These are phyloP conservation scores for Cercospora brassicicola DNA, from an alignment of 2,329 filamentous ascomycete species.

Conservation along the genomic window DNA sequence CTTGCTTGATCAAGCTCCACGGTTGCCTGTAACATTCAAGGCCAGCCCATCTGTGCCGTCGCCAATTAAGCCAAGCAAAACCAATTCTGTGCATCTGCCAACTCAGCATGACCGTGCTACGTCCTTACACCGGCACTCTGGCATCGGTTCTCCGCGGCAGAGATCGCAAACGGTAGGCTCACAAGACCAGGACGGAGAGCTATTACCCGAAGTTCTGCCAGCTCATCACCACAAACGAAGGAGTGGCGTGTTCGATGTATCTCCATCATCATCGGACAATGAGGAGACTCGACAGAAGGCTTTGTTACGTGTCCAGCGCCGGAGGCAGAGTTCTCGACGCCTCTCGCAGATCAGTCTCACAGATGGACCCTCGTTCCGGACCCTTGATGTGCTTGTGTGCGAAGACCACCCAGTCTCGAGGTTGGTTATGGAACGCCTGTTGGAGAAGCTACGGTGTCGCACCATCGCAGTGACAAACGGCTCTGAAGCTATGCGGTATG, in stretches of 20 bases:
- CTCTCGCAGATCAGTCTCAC: conserved; percentile 86
- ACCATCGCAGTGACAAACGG: conserved; percentile 90
- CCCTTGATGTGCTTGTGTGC: conserved; percentile 90
- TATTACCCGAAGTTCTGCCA: conserved; percentile 62
- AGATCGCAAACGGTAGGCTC: conserved; percentile 92
- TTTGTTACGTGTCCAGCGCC: conserved; percentile 84
- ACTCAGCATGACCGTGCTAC: conserved; percentile 45
- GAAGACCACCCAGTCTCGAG: conserved; percentile 96
- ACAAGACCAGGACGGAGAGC: conserved; percentile 72
- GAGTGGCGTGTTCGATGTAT: conserved; percentile 94
- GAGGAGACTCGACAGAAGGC: conserved; percentile 91
- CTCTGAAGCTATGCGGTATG: conserved; percentile 86
- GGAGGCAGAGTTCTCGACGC: conserved; percentile 91
- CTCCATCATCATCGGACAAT: conserved; percentile 95
- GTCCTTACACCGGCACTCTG: conserved; percentile 35
- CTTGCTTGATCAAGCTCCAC: conserved; percentile 68
- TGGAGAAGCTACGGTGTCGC: conserved; percentile 92
- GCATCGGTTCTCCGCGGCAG: conserved; percentile 60
- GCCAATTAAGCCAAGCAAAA: conserved; percentile 51
- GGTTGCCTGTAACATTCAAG: conserved; percentile 55
- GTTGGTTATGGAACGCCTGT: conserved; percentile 96
- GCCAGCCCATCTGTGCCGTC: conserved; percentile 56
- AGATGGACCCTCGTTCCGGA: conserved; percentile 82
- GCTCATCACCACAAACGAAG: conserved; percentile 77
- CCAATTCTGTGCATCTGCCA: conserved; percentile 51